Conservation (phyloP, 129 eudicot genomes). For the Rutidosis leptorrhynchoides region DNA sequence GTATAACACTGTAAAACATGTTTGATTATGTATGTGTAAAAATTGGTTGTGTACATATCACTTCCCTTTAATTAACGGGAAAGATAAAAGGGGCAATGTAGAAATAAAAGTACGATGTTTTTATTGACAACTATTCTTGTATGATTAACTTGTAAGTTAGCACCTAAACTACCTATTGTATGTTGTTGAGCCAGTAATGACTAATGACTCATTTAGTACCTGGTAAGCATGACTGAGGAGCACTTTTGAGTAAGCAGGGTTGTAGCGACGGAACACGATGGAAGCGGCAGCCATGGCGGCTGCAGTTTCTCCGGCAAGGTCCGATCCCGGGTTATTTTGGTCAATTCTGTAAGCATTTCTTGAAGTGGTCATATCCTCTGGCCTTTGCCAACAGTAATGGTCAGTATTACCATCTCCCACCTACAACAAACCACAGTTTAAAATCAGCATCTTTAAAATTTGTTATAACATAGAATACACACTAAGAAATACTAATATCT, state of each 20-base stretch:
- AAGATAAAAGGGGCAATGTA: background rate
- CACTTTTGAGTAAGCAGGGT: constrained; percentile 53
- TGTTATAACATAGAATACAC: background rate
- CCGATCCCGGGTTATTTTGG: constrained; percentile 71
- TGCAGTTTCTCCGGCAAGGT: constrained; percentile 82
- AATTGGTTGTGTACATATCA: too few species aligned
- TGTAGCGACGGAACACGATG: constrained; percentile 55
- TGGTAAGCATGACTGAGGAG: constrained; percentile 66
- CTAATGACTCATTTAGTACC: constrained; percentile 33
- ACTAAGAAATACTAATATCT: too few species aligned
- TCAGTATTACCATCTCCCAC: constrained; percentile 89
- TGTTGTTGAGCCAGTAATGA: background rate
- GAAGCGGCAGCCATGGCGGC: constrained; percentile 87
- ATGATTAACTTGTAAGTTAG: background rate
- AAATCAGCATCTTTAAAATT: background rate
- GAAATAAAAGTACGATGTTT: background rate
- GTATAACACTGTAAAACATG: too few species aligned
- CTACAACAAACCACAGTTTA: constrained; percentile 28
- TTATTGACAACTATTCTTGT: background rate
- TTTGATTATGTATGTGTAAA: too few species aligned
- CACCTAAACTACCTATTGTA: background rate
- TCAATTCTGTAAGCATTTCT: constrained; percentile 62
- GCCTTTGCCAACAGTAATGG: constrained; percentile 85
- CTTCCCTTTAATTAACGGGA: too few species aligned
- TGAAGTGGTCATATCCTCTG: constrained; percentile 91